Conservation (phyloP, 1,139 yeast species). For the Torulaspora globosa region DNA sequence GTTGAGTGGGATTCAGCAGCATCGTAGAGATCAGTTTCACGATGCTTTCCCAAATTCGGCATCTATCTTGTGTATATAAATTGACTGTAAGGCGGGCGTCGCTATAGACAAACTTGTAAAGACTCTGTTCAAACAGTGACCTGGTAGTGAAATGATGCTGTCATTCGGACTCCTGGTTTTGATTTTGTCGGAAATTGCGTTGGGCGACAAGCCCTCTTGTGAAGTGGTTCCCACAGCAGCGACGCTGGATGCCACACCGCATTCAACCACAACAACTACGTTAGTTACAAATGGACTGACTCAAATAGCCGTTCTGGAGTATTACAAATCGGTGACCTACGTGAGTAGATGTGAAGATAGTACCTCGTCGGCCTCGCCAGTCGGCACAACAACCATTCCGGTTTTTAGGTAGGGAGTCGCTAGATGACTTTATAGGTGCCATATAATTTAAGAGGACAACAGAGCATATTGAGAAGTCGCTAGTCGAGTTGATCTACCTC, state of each 20-base stretch:
- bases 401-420: slow-evolving; percentile 5
- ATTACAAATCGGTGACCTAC: slow-evolving; percentile 26
- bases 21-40: background rate
- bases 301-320: slow-evolving; percentile 25
- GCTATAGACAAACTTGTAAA: background rate
- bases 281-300: slow-evolving; percentile 20
- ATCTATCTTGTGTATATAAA: background rate
- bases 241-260: slow-evolving; percentile 26
- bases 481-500: background rate
- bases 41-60: background rate
- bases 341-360: slow-evolving; percentile 20
- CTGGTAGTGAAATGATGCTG: background rate
- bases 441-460: background rate
- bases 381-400: slow-evolving; percentile 13
- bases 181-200: background rate
- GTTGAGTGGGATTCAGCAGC: background rate
- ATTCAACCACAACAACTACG: slow-evolving; percentile 23
- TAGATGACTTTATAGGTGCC: background rate
- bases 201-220: slow-evolving; percentile 19
- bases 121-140: background rate
- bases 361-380: slow-evolving; percentile 9
- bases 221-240: slow-evolving; percentile 25
- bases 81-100: background rate
- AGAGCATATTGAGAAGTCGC: background rate
- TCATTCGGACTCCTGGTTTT: background rate